Evolutionary conservation across 345 rosid genomes (phyloP).

Genomic region (Eucalyptus polyanthemos): DNA sequence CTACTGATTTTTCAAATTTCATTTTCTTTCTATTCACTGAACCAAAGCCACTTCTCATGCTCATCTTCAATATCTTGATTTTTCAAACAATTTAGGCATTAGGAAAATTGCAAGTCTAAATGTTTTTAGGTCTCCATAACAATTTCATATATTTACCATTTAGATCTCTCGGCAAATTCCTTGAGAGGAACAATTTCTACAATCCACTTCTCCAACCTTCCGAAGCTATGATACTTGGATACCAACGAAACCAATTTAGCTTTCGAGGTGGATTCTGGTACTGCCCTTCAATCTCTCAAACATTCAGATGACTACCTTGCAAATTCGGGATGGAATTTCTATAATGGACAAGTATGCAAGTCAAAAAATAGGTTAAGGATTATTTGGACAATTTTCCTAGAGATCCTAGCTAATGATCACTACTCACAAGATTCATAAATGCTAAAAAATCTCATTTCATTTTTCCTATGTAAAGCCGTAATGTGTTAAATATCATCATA

Average conservation of each 20-base stretch:
- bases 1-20: neutral
- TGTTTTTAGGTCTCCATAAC: neutral
- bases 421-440: neutral
- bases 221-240: neutral
- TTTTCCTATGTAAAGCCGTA: neutral
- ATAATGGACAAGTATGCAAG: neutral
- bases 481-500: neutral
- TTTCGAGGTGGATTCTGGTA: neutral
- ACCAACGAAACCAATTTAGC: neutral
- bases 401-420: neutral
- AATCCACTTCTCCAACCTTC: neutral
- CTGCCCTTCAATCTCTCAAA: neutral
- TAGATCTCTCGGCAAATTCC: neutral
- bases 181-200: neutral
- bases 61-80: neutral
- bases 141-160: too few species aligned
- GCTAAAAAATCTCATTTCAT: neutral
- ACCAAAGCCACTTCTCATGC: neutral
- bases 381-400: neutral
- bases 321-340: neutral
- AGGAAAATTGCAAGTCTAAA: neutral
- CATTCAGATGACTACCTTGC: neutral
- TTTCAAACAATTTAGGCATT: neutral
- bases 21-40: neutral
- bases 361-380: neutral